Evolutionary conservation across 2,329 filamentous ascomycete species (phyloP).

Genomic region (Helminthosporium solani): DNA sequence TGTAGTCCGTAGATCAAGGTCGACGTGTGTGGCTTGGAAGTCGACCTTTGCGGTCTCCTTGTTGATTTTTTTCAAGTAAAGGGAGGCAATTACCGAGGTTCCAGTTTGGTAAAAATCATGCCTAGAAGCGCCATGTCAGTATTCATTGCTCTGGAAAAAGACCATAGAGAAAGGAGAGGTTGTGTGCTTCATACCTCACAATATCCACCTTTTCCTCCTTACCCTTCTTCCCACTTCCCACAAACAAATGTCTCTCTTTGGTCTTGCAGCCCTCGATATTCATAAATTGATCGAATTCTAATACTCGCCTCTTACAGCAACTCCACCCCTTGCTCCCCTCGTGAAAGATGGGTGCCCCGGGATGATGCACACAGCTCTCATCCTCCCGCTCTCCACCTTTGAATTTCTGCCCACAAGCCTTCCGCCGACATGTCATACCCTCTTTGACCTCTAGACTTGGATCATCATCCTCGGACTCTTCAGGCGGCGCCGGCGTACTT

Average conservation of each 20-base stretch:
- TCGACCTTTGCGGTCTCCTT: conserved; percentile 73
- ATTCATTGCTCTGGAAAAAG: too few relatives aligned
- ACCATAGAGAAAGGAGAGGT: background rate
- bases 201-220: conserved; percentile 74
- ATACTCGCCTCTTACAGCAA: conserved; percentile 90
- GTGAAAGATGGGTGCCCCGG: conserved; percentile 89
- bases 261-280: conserved; percentile 89
- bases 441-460: conserved; percentile 69
- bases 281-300: conserved; percentile 98
- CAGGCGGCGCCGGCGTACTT: conserved; percentile 34
- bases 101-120: conserved; percentile 95
- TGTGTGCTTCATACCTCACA: conserved; percentile 60
- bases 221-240: conserved; percentile 69
- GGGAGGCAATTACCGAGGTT: conserved; percentile 79
- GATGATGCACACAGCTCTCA: conserved; percentile 85
- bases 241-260: conserved; percentile 78
- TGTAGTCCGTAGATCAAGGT: conserved; percentile 80
- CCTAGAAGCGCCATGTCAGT: conserved; percentile 46
- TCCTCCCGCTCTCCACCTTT: conserved; percentile 54
- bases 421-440: conserved; percentile 74
- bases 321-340: conserved; percentile 97
- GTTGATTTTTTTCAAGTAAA: conserved; percentile 97
- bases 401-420: conserved; percentile 70
- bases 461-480: conserved; percentile 80
- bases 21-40: conserved; percentile 64